Conservation (phyloP, 768 basidiomycete species). For the Trametes gibbosa region DNA sequence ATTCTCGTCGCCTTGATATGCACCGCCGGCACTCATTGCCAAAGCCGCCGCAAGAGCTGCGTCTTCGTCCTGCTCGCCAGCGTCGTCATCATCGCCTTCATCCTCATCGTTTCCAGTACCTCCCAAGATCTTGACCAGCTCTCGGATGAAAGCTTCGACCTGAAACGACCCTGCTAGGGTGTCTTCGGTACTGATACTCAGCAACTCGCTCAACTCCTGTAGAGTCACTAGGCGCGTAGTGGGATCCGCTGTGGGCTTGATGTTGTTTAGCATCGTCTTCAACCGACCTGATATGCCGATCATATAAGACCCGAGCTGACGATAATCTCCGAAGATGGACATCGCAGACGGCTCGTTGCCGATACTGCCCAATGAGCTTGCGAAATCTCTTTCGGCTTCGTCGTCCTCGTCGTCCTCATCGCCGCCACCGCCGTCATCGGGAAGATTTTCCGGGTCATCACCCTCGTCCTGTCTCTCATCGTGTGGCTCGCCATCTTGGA, state of each 20-base stretch:
- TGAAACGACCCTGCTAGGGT: conserved; percentile 95
- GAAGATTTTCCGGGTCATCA: conserved; percentile 46
- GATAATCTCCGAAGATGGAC: conserved; percentile 84
- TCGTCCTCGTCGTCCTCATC: conserved; percentile 47
- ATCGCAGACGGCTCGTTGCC: conserved; percentile 66
- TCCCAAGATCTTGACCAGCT: conserved; percentile 87
- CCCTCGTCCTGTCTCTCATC: conserved; percentile 45
- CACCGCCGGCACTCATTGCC: conserved; percentile 71
- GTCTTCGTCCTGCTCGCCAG: conserved; percentile 71
- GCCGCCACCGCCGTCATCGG: conserved; percentile 45
- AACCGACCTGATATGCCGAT: conserved; percentile 82
- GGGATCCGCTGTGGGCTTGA: conserved; percentile 80
- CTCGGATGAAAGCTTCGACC: conserved; percentile 87
- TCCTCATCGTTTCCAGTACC: conserved; percentile 75
- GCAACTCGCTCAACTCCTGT: conserved; percentile 91
- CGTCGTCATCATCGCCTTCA: conserved; percentile 67
- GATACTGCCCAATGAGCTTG: conserved; percentile 32
- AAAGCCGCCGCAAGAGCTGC: conserved; percentile 85
- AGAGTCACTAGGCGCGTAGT: conserved; percentile 85
- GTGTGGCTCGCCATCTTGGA: conserved; percentile 44
- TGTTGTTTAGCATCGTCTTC: conserved; percentile 87
- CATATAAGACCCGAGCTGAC: conserved; percentile 91
- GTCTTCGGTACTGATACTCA: conserved; percentile 97
- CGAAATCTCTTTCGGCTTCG: conserved; percentile 42
- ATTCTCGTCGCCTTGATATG: conserved; percentile 78